Base-by-base conservation (phyloP, 2,329 filamentous ascomycete genomes). In the Alternaria alternata region DNA sequence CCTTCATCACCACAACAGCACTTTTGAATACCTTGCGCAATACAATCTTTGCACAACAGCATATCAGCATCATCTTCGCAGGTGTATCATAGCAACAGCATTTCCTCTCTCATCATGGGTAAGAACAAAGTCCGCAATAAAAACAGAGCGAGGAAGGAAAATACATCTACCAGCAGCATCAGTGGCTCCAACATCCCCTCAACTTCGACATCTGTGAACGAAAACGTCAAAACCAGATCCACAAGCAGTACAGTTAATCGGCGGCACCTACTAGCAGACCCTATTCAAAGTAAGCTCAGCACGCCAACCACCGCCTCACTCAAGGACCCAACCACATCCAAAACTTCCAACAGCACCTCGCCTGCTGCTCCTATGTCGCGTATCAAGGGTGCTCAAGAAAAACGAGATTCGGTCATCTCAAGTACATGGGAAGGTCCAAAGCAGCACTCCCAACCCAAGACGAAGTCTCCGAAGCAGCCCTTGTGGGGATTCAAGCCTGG, bases 41-140 rank as follows among this genome's bases (percentile, higher is more conserved):
- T 32, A 46, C 61, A 66, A 51, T 62, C 51, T 62, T 57, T 69
- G 70, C 59, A 61, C 57, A 71, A 64, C 64, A 74, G 54, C 61
- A 55, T 70, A 66, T 47, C 43, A 57, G 46, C 26, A 62, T 59
- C 57, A 71, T 75, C 59, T 64, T 73, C 63, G 69, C 43, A 44
- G 51, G 56, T 57, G 51, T 64, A 76, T 72, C 51, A 57, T 72
- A 72, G 26, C 44, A 57, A 43, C 42, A 64, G 61, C 59, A 72
- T 68, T 48, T 65, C 64, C 64, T 61, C 49, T 44, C 46, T 52
- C 46, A 61, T 41, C 14, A 76, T 73, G 70, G 63, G 54, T 41
- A 68, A 63, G 44, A 61, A 56, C 51, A 55, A 51, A 51, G 49
- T 18, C 22, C 48, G 36, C 28, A 66, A 32, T 30, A 61, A 24